Evolutionary conservation across 306 rosid genomes (phyloP).

Genomic region (Vigna reflexopilosa): DNA sequence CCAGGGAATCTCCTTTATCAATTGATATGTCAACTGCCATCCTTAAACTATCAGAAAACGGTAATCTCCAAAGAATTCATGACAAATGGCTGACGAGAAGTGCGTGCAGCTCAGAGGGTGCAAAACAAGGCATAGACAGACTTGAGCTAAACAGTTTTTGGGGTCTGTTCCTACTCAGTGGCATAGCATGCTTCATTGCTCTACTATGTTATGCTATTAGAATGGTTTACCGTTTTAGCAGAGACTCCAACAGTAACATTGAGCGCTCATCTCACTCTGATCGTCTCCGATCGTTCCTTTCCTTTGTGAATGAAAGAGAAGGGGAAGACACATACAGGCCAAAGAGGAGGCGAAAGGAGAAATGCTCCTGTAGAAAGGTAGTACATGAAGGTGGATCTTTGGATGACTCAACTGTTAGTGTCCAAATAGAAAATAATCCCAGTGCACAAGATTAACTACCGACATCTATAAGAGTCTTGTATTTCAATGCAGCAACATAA

Average conservation of each 20-base stretch:
- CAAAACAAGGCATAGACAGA: constrained; percentile 65
- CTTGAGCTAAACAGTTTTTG: constrained; percentile 70
- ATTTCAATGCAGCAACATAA: too few relatives aligned
- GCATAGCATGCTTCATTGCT: constrained; percentile 68
- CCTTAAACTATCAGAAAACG: constrained; percentile 69
- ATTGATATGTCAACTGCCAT: constrained; percentile 77
- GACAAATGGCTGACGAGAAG: constrained; percentile 80
- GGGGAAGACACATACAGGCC: constrained; percentile 47
- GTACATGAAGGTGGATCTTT: constrained; percentile 29
- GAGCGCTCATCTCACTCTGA: constrained; percentile 38
- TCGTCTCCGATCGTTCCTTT: constrained; percentile 62
- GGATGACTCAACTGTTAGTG: not conserved
- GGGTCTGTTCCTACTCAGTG: constrained; percentile 71
- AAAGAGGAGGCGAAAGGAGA: constrained; percentile 43
- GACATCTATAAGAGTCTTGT: too few relatives aligned
- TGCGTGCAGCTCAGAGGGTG: constrained; percentile 68
- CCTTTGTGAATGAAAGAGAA: constrained; percentile 71
- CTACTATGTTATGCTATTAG: constrained; percentile 54
- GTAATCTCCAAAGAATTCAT: constrained; percentile 77
- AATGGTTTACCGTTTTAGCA: constrained; percentile 59
- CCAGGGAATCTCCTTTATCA: constrained; percentile 76
- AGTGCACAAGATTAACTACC: too few relatives aligned
- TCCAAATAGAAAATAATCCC: constrained; percentile 9
- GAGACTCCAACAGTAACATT: constrained; percentile 24
- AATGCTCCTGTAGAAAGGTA: constrained; percentile 47